phyloP scores from a whole-genome alignment of 2,329 filamentous ascomycete genomes.

The Amylocarpus encephaloides region DNA sequence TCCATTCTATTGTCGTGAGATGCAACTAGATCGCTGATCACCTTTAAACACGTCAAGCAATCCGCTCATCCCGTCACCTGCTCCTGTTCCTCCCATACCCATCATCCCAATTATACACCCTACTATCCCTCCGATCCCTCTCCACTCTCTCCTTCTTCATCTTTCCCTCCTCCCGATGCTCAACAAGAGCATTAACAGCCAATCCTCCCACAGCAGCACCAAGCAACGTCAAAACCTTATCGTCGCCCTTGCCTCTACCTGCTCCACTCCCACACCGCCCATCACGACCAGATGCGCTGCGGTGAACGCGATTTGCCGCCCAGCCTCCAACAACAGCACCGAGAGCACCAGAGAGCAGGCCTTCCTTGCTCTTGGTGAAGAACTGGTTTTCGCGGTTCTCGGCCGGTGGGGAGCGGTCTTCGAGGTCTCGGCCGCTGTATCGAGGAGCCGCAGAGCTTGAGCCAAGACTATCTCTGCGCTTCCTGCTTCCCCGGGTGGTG shows the following conservation, averaged over 20 bases:
- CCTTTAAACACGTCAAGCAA: too few species aligned
- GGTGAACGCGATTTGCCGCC: conserved; percentile 5
- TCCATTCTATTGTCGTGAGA: too few species aligned
- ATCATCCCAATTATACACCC: conserved; percentile 9
- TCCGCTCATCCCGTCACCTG: background rate
- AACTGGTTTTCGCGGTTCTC: background rate
- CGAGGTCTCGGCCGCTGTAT: background rate
- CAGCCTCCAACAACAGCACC: conserved; percentile 8
- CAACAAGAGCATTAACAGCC: conserved; percentile 10
- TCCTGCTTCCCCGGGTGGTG: background rate
- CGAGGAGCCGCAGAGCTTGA: background rate
- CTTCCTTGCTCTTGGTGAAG: conserved; percentile 9
- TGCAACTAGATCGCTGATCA: too few species aligned
- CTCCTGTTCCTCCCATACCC: background rate
- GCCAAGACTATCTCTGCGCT: background rate
- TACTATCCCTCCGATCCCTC: background rate
- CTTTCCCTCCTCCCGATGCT: conserved; percentile 7
- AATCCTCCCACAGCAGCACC: conserved; percentile 12
- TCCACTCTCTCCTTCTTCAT: background rate
- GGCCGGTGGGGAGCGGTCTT: background rate
- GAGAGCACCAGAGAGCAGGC: conserved; percentile 4
- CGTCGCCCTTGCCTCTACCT: conserved; percentile 2
- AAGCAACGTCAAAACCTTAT: conserved; percentile 6
- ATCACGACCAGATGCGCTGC: background rate
- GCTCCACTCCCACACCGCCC: background rate